Conservation (phyloP, 2,329 filamentous ascomycete genomes). For the Hymenoscyphus fraxineus region DNA sequence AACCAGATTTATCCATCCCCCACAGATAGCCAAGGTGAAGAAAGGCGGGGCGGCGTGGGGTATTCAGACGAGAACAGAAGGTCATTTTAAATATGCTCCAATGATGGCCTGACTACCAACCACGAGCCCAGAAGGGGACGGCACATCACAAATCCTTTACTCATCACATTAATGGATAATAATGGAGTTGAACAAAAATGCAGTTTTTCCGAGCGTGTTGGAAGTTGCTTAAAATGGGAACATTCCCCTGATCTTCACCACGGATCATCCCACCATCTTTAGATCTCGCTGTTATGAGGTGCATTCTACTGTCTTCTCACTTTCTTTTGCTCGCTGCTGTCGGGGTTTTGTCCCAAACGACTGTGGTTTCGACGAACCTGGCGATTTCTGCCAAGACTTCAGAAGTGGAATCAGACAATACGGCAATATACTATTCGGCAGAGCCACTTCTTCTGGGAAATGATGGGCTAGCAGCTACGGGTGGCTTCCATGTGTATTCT, state of each 20-base stretch:
- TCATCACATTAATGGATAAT: not conserved
- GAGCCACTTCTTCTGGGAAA: slow-evolving; percentile 1
- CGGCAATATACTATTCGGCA: not conserved
- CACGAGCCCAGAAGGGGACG: not conserved
- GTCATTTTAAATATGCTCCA: not conserved
- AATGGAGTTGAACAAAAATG: not conserved
- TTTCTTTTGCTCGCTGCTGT: not conserved
- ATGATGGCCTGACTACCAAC: slow-evolving; percentile 1
- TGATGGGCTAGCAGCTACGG: not conserved
- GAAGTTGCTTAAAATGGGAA: not conserved
- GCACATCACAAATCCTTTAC: not conserved
- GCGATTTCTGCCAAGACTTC: slow-evolving; percentile 1
- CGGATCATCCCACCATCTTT: not conserved
- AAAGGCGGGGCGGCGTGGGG: not conserved
- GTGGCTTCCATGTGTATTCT: slow-evolving; percentile 1
- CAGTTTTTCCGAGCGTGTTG: not conserved
- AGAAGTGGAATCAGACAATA: slow-evolving; percentile 5
- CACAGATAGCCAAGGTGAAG: not conserved
- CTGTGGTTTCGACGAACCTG: not conserved
- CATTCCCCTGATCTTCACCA: not conserved
- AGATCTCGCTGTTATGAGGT: not conserved
- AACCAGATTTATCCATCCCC: not conserved
- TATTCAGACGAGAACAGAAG: slow-evolving; percentile 1
- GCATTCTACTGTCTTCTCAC: not conserved
- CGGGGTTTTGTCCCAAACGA: not conserved